Percentiles rank a stretch among this genome's conserved stretches.
Conservation (phyloP, 768 basidiomycete species). For the Leccinum disarticulatum region DNA sequence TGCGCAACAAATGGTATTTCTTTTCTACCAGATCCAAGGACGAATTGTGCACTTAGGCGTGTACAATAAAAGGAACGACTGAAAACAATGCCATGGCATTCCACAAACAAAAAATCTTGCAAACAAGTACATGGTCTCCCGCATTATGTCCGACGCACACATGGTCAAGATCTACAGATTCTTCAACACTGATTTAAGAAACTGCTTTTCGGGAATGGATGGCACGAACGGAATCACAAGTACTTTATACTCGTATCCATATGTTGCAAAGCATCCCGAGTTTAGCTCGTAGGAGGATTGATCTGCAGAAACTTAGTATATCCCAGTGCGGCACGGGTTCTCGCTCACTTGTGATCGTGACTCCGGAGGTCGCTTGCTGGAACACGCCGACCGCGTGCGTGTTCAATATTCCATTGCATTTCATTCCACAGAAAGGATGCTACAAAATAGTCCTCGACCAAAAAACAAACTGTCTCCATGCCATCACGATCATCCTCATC, state of each 20-base stretch:
- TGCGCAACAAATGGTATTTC: slow-evolving; percentile 11
- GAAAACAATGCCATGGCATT: slow-evolving; percentile 20
- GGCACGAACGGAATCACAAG: slow-evolving; percentile 18
- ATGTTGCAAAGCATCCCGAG: slow-evolving; percentile 57
- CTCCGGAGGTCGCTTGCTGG: slow-evolving; percentile 80
- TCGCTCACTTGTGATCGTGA: slow-evolving; percentile 56
- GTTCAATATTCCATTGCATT: slow-evolving; percentile 41
- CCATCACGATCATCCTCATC: too few relatives aligned
- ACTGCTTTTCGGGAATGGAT: slow-evolving; percentile 62
- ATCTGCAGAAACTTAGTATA: slow-evolving; percentile 40
- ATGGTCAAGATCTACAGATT: slow-evolving; percentile 5
- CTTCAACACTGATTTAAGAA: slow-evolving; percentile 59
- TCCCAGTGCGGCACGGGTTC: not conserved
- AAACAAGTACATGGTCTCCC: slow-evolving; percentile 5
- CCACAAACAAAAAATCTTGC: slow-evolving; percentile 12
- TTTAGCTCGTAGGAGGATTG: slow-evolving; percentile 62
- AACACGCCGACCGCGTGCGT: slow-evolving; percentile 71
- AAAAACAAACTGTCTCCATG: too few relatives aligned
- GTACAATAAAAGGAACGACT: slow-evolving; percentile 19
- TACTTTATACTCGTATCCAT: slow-evolving; percentile 78
- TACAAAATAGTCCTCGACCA: too few relatives aligned
- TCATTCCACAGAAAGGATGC: too few relatives aligned
- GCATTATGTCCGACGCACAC: slow-evolving; percentile 8
- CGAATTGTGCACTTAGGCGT: slow-evolving; percentile 9
- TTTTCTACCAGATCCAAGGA: slow-evolving; percentile 2